Evolutionary conservation across 2,329 filamentous ascomycete species (phyloP).

Genomic region (Pyrenophora seminiperda): DNA sequence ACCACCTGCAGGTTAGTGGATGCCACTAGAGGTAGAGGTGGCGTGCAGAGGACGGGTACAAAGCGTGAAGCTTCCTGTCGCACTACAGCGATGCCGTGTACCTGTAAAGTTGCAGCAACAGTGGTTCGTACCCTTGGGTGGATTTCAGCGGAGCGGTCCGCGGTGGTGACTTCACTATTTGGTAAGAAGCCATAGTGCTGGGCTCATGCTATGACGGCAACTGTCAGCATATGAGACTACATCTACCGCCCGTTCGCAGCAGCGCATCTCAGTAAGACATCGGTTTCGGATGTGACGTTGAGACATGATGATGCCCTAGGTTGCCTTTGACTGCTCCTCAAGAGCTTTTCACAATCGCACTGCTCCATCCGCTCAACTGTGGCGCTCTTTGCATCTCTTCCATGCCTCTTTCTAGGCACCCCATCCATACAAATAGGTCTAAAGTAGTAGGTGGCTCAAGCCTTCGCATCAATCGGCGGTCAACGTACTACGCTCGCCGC

Average conservation of each 20-base stretch:
- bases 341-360: conserved; percentile 2
- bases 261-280: no score
- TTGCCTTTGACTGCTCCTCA: not conserved
- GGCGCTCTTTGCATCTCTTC: conserved; percentile 13
- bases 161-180: conserved; percentile 2
- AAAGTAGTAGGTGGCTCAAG: conserved; percentile 19
- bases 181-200: not conserved
- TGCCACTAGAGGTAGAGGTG: conserved; percentile 1
- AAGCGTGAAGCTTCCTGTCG: conserved; percentile 19
- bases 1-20: not conserved
- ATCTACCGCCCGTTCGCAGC: no score
- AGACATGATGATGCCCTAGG: not conserved
- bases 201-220: conserved; percentile 7
- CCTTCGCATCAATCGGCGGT: conserved; percentile 4
- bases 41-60: conserved; percentile 19
- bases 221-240: not conserved
- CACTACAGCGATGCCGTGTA: conserved; percentile 16
- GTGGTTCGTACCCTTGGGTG: conserved; percentile 9
- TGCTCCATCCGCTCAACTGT: conserved; percentile 12
- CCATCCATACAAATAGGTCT: conserved; percentile 7
- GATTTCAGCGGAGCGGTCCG: conserved; percentile 13
- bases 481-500: conserved; percentile 9
- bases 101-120: conserved; percentile 4
- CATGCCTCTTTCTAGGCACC: conserved; percentile 2
- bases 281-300: no score